Percentiles rank a stretch among this genome's conserved stretches.
These are phyloP conservation scores for Isoetes taiwanensis DNA, from an alignment of 75 land plant genomes.

Conservation along the genomic window DNA sequence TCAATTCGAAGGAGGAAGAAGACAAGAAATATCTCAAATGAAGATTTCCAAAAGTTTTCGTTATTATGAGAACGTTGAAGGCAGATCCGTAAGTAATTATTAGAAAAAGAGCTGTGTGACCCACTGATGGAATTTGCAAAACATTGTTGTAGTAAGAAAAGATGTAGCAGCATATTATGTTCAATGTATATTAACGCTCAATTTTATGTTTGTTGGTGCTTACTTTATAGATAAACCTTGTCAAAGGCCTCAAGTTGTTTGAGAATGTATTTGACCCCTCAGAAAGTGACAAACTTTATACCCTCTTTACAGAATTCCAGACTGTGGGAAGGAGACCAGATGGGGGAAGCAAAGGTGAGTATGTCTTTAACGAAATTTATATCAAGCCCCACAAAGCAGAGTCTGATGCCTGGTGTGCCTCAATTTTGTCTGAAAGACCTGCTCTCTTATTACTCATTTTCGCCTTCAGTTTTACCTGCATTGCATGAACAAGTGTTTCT, in stretches of 20 bases:
- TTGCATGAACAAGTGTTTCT: too few relatives aligned
- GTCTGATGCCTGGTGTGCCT: background rate
- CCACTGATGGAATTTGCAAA: background rate
- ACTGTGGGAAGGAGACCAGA: slow-evolving; percentile 50
- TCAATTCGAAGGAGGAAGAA: slow-evolving; percentile 27
- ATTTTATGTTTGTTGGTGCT: too few relatives aligned
- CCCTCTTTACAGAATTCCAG: slow-evolving; percentile 40
- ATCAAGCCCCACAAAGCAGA: background rate
- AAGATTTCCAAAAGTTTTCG: slow-evolving; percentile 34
- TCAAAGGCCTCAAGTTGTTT: slow-evolving; percentile 54
- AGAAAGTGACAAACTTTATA: slow-evolving; percentile 32
- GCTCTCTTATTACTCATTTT: too few relatives aligned
- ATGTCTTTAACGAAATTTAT: too few relatives aligned
- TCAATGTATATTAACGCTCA: background rate
- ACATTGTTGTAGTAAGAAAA: background rate
- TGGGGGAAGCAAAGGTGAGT: slow-evolving; percentile 34
- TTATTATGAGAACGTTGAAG: slow-evolving; percentile 40
- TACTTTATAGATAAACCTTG: slow-evolving; percentile 53
- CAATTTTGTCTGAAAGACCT: too few relatives aligned
- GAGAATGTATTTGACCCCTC: slow-evolving; percentile 32
- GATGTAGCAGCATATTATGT: background rate
- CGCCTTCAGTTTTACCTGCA: too few relatives aligned
- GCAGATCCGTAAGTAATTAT: slow-evolving; percentile 42
- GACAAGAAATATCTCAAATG: slow-evolving; percentile 13
- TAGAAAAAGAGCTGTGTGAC: background rate